These are phyloP conservation scores for Candida piceae DNA, from an alignment of 805 yeast species.

Conservation along the genomic window DNA sequence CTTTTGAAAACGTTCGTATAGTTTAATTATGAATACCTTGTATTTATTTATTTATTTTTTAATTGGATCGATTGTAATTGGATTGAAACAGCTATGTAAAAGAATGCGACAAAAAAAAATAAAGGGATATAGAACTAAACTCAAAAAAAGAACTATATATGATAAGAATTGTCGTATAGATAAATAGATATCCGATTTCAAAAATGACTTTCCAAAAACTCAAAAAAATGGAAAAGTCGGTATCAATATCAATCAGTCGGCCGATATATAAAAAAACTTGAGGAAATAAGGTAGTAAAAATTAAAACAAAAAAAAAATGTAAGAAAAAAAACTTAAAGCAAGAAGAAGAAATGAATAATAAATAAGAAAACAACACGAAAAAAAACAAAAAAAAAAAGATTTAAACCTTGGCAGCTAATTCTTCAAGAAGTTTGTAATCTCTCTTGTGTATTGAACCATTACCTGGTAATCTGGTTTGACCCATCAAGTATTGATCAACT, in stretches of 20 bases:
- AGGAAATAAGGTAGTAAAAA: not conserved
- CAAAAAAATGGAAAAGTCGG: too few relatives aligned
- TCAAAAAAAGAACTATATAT: not conserved
- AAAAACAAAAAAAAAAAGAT: not conserved
- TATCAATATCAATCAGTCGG: too few relatives aligned
- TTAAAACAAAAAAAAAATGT: not conserved
- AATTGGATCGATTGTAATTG: too few relatives aligned
- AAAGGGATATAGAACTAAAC: not conserved
- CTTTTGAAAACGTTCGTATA: too few relatives aligned
- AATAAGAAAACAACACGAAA: not conserved
- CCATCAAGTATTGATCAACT: constrained; percentile 77
- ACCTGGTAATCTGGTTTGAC: constrained; percentile 81
- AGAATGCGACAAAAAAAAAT: too few relatives aligned
- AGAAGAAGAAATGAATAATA: not conserved
- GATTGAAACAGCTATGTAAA: too few relatives aligned
- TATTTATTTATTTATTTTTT: too few relatives aligned
- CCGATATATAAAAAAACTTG: too few relatives aligned
- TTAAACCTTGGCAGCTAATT: constrained; percentile 59
- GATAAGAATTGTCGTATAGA: not conserved
- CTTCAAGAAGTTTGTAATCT: constrained; percentile 70
- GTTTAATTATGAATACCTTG: too few relatives aligned
- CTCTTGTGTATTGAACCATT: constrained; percentile 90
- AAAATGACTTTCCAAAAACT: too few relatives aligned
- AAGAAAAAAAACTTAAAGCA: not conserved
- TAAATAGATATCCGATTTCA: too few relatives aligned